Conservation (phyloP, 2,329 filamentous ascomycete genomes). For the Hortaea sp. region DNA sequence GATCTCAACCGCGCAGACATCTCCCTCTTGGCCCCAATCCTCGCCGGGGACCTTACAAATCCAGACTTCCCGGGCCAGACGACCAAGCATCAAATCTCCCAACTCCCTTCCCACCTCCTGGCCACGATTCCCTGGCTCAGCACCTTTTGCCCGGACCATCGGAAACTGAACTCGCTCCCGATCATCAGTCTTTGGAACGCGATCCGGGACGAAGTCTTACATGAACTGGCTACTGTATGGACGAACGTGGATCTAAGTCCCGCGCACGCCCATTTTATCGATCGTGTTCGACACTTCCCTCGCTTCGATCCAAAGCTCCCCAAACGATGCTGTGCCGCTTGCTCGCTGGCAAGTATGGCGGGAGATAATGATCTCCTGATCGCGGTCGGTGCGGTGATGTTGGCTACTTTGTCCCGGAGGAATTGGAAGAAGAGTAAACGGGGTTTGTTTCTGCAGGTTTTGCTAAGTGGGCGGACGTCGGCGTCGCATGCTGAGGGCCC, state of each 20-base stretch:
- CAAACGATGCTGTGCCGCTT: conserved; percentile 11
- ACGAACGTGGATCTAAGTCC: background rate
- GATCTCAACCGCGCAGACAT: conserved; percentile 14
- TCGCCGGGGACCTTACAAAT: conserved; percentile 5
- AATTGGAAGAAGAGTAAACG: conserved; percentile 18
- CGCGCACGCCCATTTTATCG: background rate
- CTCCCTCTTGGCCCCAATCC: conserved; percentile 9
- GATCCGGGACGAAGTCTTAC: background rate
- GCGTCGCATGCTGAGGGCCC: conserved; percentile 2
- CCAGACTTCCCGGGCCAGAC: background rate
- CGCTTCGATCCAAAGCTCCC: too few relatives aligned
- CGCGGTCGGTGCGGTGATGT: conserved; percentile 13
- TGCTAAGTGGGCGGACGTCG: conserved; percentile 4
- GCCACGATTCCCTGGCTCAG: conserved; percentile 8
- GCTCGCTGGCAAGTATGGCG: conserved; percentile 9
- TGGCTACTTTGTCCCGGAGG: conserved; percentile 12
- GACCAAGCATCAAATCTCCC: conserved; percentile 9
- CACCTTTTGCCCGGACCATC: conserved; percentile 13
- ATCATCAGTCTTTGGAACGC: conserved; percentile 10
- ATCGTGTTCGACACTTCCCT: background rate
- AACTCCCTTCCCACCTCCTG: conserved; percentile 14
- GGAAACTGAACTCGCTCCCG: conserved; percentile 11
- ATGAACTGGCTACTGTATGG: background rate
- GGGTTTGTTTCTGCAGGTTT: conserved; percentile 7
- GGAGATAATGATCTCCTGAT: conserved; percentile 7